Evolutionary conservation across 2,329 filamentous ascomycete genomes (phyloP).

Genomic region (Fusarium torulosum): DNA sequence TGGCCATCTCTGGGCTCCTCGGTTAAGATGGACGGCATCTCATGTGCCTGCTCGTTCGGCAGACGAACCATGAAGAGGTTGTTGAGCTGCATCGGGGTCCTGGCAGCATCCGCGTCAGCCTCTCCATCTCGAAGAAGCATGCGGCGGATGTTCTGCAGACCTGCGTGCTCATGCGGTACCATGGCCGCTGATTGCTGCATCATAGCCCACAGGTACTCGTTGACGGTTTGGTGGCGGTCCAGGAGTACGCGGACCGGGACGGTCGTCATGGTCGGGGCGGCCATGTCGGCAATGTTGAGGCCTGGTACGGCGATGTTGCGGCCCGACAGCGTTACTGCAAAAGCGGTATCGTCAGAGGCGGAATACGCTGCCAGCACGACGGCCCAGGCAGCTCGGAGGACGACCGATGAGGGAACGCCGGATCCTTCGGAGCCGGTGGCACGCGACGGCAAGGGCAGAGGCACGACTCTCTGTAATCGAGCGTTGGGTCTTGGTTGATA

Average conservation of each 20-base stretch:
- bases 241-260: constrained; percentile 17
- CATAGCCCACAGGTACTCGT: constrained; percentile 15
- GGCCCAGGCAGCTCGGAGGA: constrained; percentile 17
- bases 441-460: constrained; percentile 14
- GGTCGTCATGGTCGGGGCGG: constrained; percentile 15
- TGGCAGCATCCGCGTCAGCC: constrained; percentile 8
- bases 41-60: constrained; percentile 15
- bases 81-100: constrained; percentile 14
- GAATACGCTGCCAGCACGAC: constrained; percentile 11
- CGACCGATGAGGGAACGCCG: constrained; percentile 7
- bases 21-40: constrained; percentile 16
- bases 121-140: constrained; percentile 17
- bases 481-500: constrained; percentile 18
- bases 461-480: constrained; percentile 15
- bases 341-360: constrained; percentile 8
- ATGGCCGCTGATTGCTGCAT: constrained; percentile 16
- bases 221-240: constrained; percentile 17
- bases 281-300: constrained; percentile 14
- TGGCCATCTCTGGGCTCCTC: constrained; percentile 17
- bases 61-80: constrained; percentile 21
- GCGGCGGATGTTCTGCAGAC: constrained; percentile 14
- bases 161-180: constrained; percentile 17
- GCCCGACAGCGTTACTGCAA: constrained; percentile 14
- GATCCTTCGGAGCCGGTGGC: constrained; percentile 15
- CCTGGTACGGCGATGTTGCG: constrained; percentile 18